Conservation (phyloP, 768 basidiomycete species). For the Naematelia aurantialba region DNA sequence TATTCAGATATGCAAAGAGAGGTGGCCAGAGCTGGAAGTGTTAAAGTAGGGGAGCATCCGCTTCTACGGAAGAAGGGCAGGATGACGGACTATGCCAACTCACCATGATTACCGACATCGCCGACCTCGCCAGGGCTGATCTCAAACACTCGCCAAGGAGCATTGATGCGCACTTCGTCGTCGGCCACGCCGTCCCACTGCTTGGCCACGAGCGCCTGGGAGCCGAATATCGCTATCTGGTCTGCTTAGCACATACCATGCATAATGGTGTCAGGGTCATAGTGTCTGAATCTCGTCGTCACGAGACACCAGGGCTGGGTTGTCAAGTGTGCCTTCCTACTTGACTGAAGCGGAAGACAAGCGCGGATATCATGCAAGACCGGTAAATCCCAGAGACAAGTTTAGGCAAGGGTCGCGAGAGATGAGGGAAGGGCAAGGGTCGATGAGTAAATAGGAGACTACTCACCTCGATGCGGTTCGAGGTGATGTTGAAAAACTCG, state of each 20-base stretch:
- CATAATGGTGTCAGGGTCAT: too few species aligned
- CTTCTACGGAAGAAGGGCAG: background rate
- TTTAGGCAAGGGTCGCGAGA: too few species aligned
- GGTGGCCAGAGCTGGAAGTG: too few species aligned
- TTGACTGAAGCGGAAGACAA: too few species aligned
- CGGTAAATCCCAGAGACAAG: too few species aligned
- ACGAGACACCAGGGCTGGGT: too few species aligned
- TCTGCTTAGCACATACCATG: too few species aligned
- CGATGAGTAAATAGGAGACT: background rate
- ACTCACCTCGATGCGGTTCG: conserved; percentile 38
- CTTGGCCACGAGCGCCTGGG: conserved; percentile 22
- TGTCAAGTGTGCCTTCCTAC: too few species aligned
- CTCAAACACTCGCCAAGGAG: conserved; percentile 39
- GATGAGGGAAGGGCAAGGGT: background rate
- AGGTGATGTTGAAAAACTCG: conserved; percentile 44
- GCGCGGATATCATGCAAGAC: too few species aligned
- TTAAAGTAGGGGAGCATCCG: background rate
- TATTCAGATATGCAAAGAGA: too few species aligned
- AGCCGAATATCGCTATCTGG: conserved; percentile 42
- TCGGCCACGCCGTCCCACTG: conserved; percentile 24
- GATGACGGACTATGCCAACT: conserved; percentile 4
- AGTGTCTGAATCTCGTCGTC: too few species aligned
- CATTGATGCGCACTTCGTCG: conserved; percentile 23
- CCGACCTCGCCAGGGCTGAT: conserved; percentile 35
- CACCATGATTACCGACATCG: conserved; percentile 36